Evolutionary conservation across 1,139 yeast species (phyloP), one percentile per base, ranked within the genome.

Genomic region (Candida sp.): DNA sequence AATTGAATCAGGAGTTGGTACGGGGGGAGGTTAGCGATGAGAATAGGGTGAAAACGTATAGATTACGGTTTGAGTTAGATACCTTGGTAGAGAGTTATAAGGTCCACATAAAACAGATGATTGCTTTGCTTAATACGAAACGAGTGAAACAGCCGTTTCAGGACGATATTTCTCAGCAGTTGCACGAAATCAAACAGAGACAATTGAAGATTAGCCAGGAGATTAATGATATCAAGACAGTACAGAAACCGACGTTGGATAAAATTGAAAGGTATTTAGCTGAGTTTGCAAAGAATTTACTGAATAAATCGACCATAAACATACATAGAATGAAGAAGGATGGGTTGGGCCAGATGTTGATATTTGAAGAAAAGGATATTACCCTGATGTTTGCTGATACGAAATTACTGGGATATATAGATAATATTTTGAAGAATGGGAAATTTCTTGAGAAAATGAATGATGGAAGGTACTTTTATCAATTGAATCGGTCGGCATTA

Each of bases 221-320:
- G 23, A 60, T 69, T 15, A 54, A 52, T n/a, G 57, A 60, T 27
- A 60, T 70, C 36, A 57, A 55, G 37, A 57, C 60, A 9, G 58
- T 63, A 3, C 70, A 71, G 45, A 57, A 67, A 42, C 78, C 77
- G 1, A 51, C 70, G 21, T 53, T 72, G 35, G 70, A 68, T 27
- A 57, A 68, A 40, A 68, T 72, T 64, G 57, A 56, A 19, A 40
- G 44, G 9, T 50, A 71, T 35, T 57, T 62, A 3, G 48, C 45
- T 30, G 57, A 55, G 29, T 71, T 68, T 48, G 62, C 60, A 21
- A 42, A 43, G 38, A 53, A 52, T 37, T 47, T 59, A 21, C 53
- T 43, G 45, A 22, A 43, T 38, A 37, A 37, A 23, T 37, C 39
- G 8, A 7, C 11, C 7, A 7, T 11, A 11, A 32, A 32, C 19